Base-by-base conservation (phyloP, 108 stramenopile species). In the Cyclotella distinguenda region DNA sequence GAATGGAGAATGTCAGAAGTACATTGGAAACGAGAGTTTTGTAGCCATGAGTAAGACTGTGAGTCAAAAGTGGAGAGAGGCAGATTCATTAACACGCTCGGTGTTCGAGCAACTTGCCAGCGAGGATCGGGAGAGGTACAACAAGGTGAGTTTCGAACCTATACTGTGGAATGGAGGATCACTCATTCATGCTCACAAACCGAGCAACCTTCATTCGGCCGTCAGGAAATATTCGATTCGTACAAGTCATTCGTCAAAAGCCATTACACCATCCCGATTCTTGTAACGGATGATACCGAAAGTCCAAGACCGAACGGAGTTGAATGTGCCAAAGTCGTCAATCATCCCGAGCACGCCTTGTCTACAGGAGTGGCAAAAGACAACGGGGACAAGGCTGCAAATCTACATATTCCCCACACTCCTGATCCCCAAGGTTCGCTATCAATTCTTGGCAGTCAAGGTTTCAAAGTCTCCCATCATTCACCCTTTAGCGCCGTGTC, bases 101-200 rank as follows among this genome's bases (percentile, higher is more conserved):
- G 18, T 56, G 7, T 56, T 56, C 36, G 18, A 56, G 36, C 36
- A 56, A 27, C 55, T 56, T 38, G 55, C 55, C 22, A 36, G 15
- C 7, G 55, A 56, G 15, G 55, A 56, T 13, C 18, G 36, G 4
- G 15, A 16, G 21, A 12, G 55, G 16, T 56, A 56, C 55, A 56
- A 56, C 23, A 56, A 56, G 55, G 55, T 56, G 27, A 56, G 34
- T 2, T 38, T 11, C 10, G 38, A n/a, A n/a, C 10, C 8, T 52
- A 31, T 6, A 10, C 28, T 28, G 15, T 21, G 15, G 3, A 12
- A 7, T 6, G 26, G 28, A 52, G 31, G 11, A 21, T 3, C 11
- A 28, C 15, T 52, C 26, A 1, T 25, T 11, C 27, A 25, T 6
- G 50, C 50, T 31, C 16, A 28, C 11, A 28, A 7, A 21, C 27